Evolutionary conservation across 176 grass and related monocot genomes (phyloP), one percentile per base, ranked within the genome.

Genomic region (Ananas comosus): DNA sequence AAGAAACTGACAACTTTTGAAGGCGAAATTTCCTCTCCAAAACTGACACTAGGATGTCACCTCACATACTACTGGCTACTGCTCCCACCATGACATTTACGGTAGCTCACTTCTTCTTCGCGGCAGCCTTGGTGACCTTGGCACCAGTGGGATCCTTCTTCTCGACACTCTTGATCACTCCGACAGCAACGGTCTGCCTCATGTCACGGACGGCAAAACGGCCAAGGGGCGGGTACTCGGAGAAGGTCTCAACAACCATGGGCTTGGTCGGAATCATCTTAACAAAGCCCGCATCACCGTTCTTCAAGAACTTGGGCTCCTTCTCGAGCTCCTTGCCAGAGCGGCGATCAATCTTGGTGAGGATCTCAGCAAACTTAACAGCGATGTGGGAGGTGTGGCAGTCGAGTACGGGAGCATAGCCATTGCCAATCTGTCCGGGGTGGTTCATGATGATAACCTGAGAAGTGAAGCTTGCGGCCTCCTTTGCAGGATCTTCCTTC

Each of bases 371-470:
- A 24, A 96, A 96, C 88, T 96, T 96, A 4, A 96, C 88, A 2
- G 88, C 92, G 49, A 91, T 96, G 83, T 96, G 88, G 12, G 88
- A 96, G 25, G 92, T 96, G 88, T 91, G 92, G 76, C 92, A 96
- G 69, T 96, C 88, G 0, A 96, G 72, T 57, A 96, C 91, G 13
- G 91, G 91, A 10, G 91, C 88, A 2, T 91, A 96, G 13, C 85
- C 91, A 3, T 96, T 91, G 71, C 91, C 88, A 0, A 96, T 96
- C 80, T 91, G 91, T 0, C 91, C 91, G 70, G 91, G 91, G 80
- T 96, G 91, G 78, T 96, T 91, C 88, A 96, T 96, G 82, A 96
- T 96, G 71, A 96, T 96, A 61, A 96, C 91, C 82, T 91, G 91
- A 68, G 91, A 77, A 50, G 85, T 91, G 82, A 96, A 96, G 68